Evolutionary conservation across 1,284 basidiomycete species (phyloP), one percentile per base, ranked within the genome.

Genomic region (Inonotus obliquus): DNA sequence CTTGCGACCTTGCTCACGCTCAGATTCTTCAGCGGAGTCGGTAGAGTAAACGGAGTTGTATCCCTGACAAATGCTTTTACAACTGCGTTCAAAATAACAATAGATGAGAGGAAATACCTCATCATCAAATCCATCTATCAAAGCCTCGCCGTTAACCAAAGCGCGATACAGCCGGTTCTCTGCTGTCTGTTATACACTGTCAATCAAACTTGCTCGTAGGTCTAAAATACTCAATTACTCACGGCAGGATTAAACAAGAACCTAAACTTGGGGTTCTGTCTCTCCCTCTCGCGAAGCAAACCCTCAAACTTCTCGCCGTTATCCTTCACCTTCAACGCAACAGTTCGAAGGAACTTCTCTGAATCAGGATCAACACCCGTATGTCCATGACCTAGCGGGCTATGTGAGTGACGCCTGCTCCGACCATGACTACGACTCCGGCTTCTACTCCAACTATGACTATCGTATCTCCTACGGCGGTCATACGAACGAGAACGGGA

Each of bases 21-120:
- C 96, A 2, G 90, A 92, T 60, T 96, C 95, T 73, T 98, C 96
- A 6, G 86, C 94, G 41, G 94, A 94, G 73, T 98, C 96, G 13
- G 92, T 96, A 0, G 96, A 97, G 74, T 96, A 96, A 4, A 96
- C 79, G 0, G 92, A 94, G 66, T 94, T 89, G 69, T 93, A 91
- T 4, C 95, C 94, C 92, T 96, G 70, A 9, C 9, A 54, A 35
- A 4, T 11, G 6, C 2, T 29, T 52, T 19, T 35, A 19, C n/a
- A 32, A 21, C 25, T 21, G 17, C 45, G 14, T 51, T 23, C 6
- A 2, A 21, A 27, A 25, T 27, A 27, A 27, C 27, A 52, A 52
- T 52, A n/a, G n/a, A n/a, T n/a, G n/a, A n/a, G n/a, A n/a, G 27
- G n/a, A n/a, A n/a, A 35, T 64, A 88, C 94, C 67, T 96, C 92